Evolutionary conservation across 169 alveolate species (phyloP), one percentile per base, ranked within the genome.

Genomic region (Plasmodium sp.): DNA sequence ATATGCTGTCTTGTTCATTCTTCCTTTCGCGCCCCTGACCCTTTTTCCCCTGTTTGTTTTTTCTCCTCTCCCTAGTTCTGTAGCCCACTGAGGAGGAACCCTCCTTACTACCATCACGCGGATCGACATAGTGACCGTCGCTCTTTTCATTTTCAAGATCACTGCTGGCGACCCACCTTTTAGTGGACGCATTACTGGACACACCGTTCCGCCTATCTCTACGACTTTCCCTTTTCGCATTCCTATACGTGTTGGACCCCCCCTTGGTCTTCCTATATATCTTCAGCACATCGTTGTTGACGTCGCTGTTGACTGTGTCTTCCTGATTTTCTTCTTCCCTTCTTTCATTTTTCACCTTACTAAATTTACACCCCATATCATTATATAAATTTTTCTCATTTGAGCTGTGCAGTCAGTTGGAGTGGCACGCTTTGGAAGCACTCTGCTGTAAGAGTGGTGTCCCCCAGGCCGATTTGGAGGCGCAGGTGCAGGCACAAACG

Each of bases 361-460:
- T 80, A 73, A n/a, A 51, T 90, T 41, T 80, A 90, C 94, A 90
- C 94, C 94, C 94, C 94, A 90, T 90, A 90, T 90, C 94, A 90
- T 90, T 80, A 79, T 90, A 81, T 80, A 48, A 22, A 84, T 73
- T 41, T 9, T 27, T 31, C 31, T 31, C 81, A 43, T 81, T 81
- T 36, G 43, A 82, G 56, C 39, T 16, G 31, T 58, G 22, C 48
- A 36, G 18, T 34, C 36, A 48, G 41, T 39, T 48, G 43, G 62
- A 62, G 41, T n/a, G 39, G n/a, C 27, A 9, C 18, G n/a, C 77
- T 31, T 67, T 27, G 33, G n/a, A 67, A 67, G 39, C 77, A 27
- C 77, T 27, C 39, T 67, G 41, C 77, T 22, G 77, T 67, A 16
- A 3, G 62, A 22, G 16, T 22, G 41, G 77, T 67, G 5, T 31